Evolutionary conservation across 108 stramenopile species (phyloP).

Genomic region (Stephanodiscus minutulus): DNA sequence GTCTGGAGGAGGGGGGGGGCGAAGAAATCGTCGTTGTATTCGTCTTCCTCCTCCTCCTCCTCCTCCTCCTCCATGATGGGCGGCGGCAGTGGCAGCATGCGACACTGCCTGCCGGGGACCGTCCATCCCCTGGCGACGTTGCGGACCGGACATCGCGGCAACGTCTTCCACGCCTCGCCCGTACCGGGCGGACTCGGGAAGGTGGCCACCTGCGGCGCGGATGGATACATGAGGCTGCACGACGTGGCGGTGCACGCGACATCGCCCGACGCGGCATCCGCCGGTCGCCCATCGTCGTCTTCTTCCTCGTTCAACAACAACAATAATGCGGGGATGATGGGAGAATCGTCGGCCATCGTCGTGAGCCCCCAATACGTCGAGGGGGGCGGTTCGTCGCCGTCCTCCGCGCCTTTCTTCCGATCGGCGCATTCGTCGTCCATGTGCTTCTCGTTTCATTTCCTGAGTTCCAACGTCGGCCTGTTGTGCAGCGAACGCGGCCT

Average conservation of each 20-base stretch:
- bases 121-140: conserved; percentile 68
- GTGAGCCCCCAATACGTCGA: background rate
- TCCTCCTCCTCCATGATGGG: background rate
- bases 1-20: conserved; percentile 29
- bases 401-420: conserved; percentile 24
- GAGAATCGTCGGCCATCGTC: background rate
- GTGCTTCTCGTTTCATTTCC: conserved; percentile 81
- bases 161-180: conserved; percentile 81
- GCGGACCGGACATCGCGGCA: conserved; percentile 72
- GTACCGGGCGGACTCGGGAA: conserved; percentile 59
- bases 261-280: conserved; percentile 11
- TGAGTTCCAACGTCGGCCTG: conserved; percentile 68
- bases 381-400: background rate
- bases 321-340: conserved; percentile 48
- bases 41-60: too few species aligned
- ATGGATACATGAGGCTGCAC: conserved; percentile 68
- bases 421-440: conserved; percentile 36
- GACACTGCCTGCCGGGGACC: conserved; percentile 52
- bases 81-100: background rate
- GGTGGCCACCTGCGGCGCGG: conserved; percentile 78
- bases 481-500: conserved; percentile 80
- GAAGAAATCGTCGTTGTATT: conserved; percentile 11
- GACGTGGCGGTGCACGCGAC: conserved; percentile 53
- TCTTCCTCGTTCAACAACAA: conserved; percentile 29
- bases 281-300: conserved; percentile 21